Percentiles rank a stretch among this genome's conserved stretches.
These are phyloP conservation scores for Psilocybe cyanescens DNA, from an alignment of 768 basidiomycete species.

Conservation along the genomic window DNA sequence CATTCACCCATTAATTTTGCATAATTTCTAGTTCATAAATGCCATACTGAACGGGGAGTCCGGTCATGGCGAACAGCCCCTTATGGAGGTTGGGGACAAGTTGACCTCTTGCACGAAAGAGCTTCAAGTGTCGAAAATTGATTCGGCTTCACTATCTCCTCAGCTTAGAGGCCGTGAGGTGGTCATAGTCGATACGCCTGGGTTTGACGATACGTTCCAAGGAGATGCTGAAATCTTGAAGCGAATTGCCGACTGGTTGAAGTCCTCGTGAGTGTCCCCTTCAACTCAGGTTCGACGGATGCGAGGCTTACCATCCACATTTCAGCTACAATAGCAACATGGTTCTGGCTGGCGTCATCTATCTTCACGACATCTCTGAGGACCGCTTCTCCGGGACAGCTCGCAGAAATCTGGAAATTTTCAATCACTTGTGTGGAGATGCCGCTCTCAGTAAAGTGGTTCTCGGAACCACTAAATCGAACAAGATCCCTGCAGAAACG, in stretches of 20 bases:
- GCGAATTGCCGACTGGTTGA: not conserved
- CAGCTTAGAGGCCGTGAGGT: not conserved
- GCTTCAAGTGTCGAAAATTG: not conserved
- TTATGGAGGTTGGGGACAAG: slow-evolving; percentile 4
- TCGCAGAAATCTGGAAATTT: slow-evolving; percentile 1
- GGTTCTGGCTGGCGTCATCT: slow-evolving; percentile 2
- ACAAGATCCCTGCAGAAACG: not conserved
- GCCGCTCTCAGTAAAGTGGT: not conserved
- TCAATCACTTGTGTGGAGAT: slow-evolving; percentile 7
- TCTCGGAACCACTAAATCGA: not conserved
- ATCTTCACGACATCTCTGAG: too few relatives aligned
- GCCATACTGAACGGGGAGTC: not conserved
- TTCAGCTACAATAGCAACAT: not conserved
- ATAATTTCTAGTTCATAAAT: slow-evolving; percentile 11
- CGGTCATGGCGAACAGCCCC: not conserved
- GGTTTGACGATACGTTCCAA: slow-evolving; percentile 8
- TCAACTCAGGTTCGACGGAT: not conserved
- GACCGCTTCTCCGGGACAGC: not conserved
- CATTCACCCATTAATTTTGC: too few relatives aligned
- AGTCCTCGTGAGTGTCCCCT: not conserved
- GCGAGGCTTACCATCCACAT: too few relatives aligned
- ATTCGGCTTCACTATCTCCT: not conserved
- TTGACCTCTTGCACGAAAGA: slow-evolving; percentile 5
- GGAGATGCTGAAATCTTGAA: not conserved
- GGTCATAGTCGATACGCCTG: slow-evolving; percentile 13